Evolutionary conservation across 2,329 filamentous ascomycete species (phyloP).

Genomic region (Epichloe uncinata): DNA sequence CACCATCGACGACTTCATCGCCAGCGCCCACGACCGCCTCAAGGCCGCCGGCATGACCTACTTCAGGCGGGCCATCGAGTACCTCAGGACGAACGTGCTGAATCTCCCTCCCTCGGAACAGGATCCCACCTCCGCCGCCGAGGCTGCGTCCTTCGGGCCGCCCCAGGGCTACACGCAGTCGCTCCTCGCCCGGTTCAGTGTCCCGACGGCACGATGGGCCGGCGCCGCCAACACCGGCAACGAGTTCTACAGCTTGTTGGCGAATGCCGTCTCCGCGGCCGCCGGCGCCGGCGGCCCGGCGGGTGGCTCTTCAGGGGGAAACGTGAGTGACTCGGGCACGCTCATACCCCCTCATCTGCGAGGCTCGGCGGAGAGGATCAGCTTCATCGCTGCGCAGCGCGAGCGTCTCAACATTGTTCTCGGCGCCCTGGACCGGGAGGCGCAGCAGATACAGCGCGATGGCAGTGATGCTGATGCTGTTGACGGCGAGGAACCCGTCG

Average conservation of each 20-base stretch:
- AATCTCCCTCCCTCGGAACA: constrained; percentile 42
- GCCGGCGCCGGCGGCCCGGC: constrained; percentile 28
- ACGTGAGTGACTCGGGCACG: constrained; percentile 32
- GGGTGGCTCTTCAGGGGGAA: constrained; percentile 4
- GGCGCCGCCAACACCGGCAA: constrained; percentile 31
- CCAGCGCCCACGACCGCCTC: constrained; percentile 63
- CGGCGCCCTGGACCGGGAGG: constrained; percentile 68
- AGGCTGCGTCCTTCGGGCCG: constrained; percentile 27
- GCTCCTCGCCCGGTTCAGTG: constrained; percentile 73
- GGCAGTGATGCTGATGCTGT: constrained; percentile 17
- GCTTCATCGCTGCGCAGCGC: constrained; percentile 65
- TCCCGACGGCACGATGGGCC: constrained; percentile 55
- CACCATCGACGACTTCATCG: constrained; percentile 84
- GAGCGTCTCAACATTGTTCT: constrained; percentile 64
- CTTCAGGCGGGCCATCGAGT: constrained; percentile 55
- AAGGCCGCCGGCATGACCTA: constrained; percentile 66
- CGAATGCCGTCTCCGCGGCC: constrained; percentile 56
- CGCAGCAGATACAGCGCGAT: constrained; percentile 41
- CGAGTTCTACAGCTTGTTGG: constrained; percentile 69
- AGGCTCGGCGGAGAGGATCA: constrained; percentile 51
- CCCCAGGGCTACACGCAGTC: constrained; percentile 59
- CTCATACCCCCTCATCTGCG: constrained; percentile 60
- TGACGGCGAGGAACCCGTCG: constrained; percentile 18
- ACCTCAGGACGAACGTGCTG: constrained; percentile 64
- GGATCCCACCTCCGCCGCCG: constrained; percentile 23